These are phyloP conservation scores for Asterophora parasitica DNA, from an alignment of 768 basidiomycete species.

Conservation along the genomic window DNA sequence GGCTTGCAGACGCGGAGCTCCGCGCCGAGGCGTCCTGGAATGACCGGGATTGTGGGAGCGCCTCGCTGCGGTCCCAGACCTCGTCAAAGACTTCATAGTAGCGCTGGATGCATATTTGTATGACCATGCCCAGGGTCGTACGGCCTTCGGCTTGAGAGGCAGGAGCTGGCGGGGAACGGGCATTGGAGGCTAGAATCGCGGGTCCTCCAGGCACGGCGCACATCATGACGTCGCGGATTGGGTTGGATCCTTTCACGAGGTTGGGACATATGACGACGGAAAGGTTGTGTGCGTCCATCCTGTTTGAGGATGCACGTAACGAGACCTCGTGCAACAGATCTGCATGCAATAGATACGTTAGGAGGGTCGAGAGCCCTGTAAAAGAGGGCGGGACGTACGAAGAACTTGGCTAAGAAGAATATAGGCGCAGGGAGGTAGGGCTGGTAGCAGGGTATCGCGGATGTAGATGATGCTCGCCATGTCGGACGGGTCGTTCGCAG, in stretches of 20 bases:
- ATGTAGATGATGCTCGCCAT: conserved; percentile 60
- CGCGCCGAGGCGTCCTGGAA: conserved; percentile 10
- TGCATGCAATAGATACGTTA: conserved; percentile 28
- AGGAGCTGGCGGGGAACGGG: conserved; percentile 9
- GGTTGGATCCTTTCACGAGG: conserved; percentile 65
- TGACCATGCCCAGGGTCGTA: conserved; percentile 65
- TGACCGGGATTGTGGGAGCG: conserved; percentile 31
- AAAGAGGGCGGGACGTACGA: conserved; percentile 35
- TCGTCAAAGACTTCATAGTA: conserved; percentile 90
- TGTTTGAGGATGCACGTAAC: conserved; percentile 56
- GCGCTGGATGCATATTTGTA: conserved; percentile 74
- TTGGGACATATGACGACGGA: conserved; percentile 78
- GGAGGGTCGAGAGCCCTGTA: neutral
- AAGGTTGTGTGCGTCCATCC: conserved; percentile 83
- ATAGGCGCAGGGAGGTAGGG: conserved; percentile 64
- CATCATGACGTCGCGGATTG: conserved; percentile 69
- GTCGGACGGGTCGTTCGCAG: conserved; percentile 48
- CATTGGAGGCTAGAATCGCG: conserved; percentile 26
- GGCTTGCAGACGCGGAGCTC: conserved; percentile 17
- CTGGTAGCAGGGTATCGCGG: conserved; percentile 61
- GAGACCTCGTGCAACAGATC: conserved; percentile 81
- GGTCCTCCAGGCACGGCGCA: conserved; percentile 56
- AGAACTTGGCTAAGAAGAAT: conserved; percentile 69
- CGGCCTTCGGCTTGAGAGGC: conserved; percentile 33
- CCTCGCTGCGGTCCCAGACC: conserved; percentile 65